Evolutionary conservation across 225 moss, liverwort and hornwort species (phyloP).

Genomic region (Ulota crispa): DNA sequence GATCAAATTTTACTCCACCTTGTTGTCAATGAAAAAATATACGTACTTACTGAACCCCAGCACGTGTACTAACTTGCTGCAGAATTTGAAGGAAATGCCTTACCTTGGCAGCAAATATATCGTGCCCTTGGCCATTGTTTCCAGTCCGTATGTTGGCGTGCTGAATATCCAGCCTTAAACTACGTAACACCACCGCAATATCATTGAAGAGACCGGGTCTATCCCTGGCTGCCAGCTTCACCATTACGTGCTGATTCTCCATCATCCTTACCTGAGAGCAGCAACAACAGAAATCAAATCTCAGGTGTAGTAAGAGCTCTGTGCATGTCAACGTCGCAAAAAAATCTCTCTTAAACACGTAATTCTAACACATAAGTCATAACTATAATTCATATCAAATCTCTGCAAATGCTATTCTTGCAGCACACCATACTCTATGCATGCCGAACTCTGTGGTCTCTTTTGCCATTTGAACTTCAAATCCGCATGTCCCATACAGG

Average conservation of each 20-base stretch:
- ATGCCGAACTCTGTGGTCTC: not conserved
- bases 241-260: constrained; percentile 48
- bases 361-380: not conserved
- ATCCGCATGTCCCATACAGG: too few relatives aligned
- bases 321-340: too few relatives aligned
- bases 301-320: too few relatives aligned
- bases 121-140: constrained; percentile 38
- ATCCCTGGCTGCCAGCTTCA: constrained; percentile 40
- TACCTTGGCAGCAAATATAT: constrained; percentile 53
- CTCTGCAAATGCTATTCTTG: not conserved
- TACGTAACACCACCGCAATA: constrained; percentile 25
- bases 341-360: not conserved
- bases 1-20: too few relatives aligned
- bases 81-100: not conserved
- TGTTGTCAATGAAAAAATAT: not conserved
- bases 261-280: constrained; percentile 45
- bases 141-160: constrained; percentile 42
- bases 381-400: not conserved
- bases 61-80: not conserved
- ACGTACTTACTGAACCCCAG: not conserved
- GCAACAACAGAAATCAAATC: not conserved
- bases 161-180: constrained; percentile 41
- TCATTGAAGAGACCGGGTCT: constrained; percentile 48
- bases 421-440: not conserved
- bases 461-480: not conserved